Evolutionary conservation across 805 yeast species (phyloP), one percentile per base, ranked within the genome.

Genomic region (Sugiyamaella valdiviana): DNA sequence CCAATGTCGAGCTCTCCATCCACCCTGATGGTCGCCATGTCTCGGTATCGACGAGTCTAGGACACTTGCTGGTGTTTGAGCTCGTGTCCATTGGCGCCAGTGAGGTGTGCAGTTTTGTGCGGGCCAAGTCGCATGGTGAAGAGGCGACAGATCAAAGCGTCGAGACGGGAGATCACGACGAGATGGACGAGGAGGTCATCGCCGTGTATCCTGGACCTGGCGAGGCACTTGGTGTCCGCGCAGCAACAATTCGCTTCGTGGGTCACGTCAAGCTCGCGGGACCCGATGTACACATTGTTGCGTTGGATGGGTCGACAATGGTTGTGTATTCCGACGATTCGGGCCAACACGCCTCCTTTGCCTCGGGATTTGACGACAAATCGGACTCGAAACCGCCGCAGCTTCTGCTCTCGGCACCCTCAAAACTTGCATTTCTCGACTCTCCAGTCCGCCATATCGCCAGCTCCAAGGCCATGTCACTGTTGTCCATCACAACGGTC

Each of bases 1-100:
- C 55, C 6, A 79, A 80, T 59, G 41, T 56, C 21, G 57, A 63
- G 20, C 58, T 78, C 6, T 58, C 59, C 37, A 61, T 73, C 32
- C 65, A 75, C 1, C 72, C 74, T 26, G 70, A 74, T 24, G 78
- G 72, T 52, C 76, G 72, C 39, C 55, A 68, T 20, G 41, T 66
- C 20, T 48, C 62, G 49, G 57, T 62, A 45, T 47, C 65, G 48
- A 51, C 62, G 50, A 43, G 55, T 21, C 24, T 46, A 19, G 57
- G 58, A 17, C 44, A 50, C 45, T 49, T 59, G 16, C 42, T 60
- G 21, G 50, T 57, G 32, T 50, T 52, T 32, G 49, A 52, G 20
- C 32, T 52, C 10, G 51, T 36, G 63, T 57, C 20, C 51, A 36
- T 37, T 32, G 38, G 53, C 22, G 42, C 53, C 36, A 32, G 46